Evolutionary conservation across 306 rosid genomes (phyloP).

Genomic region (Inga laurina): DNA sequence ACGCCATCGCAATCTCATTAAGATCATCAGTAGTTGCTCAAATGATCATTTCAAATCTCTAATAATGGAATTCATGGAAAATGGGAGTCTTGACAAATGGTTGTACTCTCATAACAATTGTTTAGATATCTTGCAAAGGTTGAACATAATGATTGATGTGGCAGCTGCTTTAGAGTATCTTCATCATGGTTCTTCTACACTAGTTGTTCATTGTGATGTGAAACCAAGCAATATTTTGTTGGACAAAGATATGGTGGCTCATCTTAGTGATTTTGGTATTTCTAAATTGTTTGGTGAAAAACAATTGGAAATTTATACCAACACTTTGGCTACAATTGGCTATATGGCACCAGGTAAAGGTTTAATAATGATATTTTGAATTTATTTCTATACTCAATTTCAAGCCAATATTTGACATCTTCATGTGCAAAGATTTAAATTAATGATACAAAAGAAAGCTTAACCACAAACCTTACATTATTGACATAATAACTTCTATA

Average conservation of each 20-base stretch:
- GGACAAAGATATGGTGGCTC: not conserved
- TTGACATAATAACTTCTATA: no score
- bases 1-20: not conserved
- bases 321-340: not conserved
- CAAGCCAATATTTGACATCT: no score
- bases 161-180: no score
- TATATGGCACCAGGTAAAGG: not conserved
- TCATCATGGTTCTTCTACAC: no score
- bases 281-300: slow-evolving; percentile 22
- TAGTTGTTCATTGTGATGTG: not conserved
- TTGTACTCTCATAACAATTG: not conserved
- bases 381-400: no score
- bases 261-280: not conserved
- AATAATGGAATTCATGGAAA: not conserved
- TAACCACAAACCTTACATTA: no score
- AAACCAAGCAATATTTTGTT: not conserved
- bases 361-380: not conserved
- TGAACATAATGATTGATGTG: no score
- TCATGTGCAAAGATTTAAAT: no score
- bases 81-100: not conserved
- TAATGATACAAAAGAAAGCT: no score
- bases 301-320: not conserved
- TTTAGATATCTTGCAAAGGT: no score
- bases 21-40: not conserved
- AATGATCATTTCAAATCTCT: no score